Conservation (phyloP, 805 yeast species). For the Vanderwaltozyma yarrowii region DNA sequence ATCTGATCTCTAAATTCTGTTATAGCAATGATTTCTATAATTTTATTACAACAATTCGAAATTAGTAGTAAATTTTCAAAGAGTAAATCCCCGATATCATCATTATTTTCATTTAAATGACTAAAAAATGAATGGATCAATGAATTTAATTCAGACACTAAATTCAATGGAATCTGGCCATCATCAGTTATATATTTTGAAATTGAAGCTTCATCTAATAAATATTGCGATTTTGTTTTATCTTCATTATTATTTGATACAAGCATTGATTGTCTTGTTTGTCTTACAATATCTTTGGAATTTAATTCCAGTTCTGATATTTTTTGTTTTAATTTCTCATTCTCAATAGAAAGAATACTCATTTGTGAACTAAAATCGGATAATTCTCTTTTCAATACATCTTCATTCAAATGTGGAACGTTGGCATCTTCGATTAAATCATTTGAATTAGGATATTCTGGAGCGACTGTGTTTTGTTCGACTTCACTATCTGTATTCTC, state of each 20-base stretch:
- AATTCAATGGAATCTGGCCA: slow-evolving; percentile 13
- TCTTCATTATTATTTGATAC: neutral
- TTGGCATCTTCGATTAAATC: neutral
- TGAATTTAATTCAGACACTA: slow-evolving; percentile 6
- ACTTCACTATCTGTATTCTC: too few species aligned
- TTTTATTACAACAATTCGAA: slow-evolving; percentile 14
- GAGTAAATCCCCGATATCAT: slow-evolving; percentile 9
- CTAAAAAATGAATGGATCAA: slow-evolving; percentile 7
- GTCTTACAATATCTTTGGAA: neutral
- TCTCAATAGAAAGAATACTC: slow-evolving; percentile 22
- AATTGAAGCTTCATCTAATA: slow-evolving; percentile 4
- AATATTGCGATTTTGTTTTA: neutral
- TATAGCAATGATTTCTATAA: slow-evolving; percentile 13
- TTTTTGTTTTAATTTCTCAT: slow-evolving; percentile 30
- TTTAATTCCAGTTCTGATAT: slow-evolving; percentile 38
- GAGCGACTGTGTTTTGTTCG: neutral
- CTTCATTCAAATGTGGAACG: slow-evolving; percentile 6
- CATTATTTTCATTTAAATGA: slow-evolving; percentile 2
- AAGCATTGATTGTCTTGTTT: neutral
- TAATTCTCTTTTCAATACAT: slow-evolving; percentile 17
- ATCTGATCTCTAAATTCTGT: slow-evolving; percentile 33
- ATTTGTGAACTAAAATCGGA: slow-evolving; percentile 29
- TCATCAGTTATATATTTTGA: slow-evolving; percentile 7
- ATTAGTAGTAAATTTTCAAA: slow-evolving; percentile 20
- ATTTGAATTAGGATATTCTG: neutral